Percentiles rank a stretch among this genome's conserved stretches.
These are phyloP conservation scores for Neurospora sublineolata DNA, from an alignment of 495 filamentous ascomycete species.

Conservation along the genomic window DNA sequence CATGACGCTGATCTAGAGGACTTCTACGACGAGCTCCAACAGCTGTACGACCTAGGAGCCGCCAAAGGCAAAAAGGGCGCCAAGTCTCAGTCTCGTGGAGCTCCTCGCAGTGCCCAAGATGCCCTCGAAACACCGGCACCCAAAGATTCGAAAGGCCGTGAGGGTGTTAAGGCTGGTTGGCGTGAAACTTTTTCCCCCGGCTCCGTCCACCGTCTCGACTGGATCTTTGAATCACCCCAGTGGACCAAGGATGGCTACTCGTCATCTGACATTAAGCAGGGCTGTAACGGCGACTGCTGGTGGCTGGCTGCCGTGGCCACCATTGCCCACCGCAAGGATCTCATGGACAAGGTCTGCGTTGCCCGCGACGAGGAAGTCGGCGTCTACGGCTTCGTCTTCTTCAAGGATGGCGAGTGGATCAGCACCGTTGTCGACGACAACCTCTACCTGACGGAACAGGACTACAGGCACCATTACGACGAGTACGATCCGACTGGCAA, in stretches of 20 bases:
- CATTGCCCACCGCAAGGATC: slow-evolving; percentile 52
- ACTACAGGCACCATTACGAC: slow-evolving; percentile 20
- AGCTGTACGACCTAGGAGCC: neutral
- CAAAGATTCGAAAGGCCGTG: slow-evolving; percentile 27
- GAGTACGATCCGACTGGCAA: slow-evolving; percentile 29
- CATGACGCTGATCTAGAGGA: neutral
- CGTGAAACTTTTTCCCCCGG: slow-evolving; percentile 10
- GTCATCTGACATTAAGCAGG: slow-evolving; percentile 37
- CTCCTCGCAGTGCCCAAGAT: slow-evolving; percentile 2
- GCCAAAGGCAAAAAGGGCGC: slow-evolving; percentile 15
- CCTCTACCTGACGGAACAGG: slow-evolving; percentile 11
- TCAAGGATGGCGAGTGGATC: slow-evolving; percentile 71
- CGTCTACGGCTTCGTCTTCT: slow-evolving; percentile 76
- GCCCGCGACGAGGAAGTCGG: slow-evolving; percentile 57
- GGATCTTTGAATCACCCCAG: slow-evolving; percentile 63
- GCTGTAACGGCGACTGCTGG: slow-evolving; percentile 60
- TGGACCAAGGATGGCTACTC: slow-evolving; percentile 64
- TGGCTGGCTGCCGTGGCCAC: slow-evolving; percentile 63
- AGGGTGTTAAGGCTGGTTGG: slow-evolving; percentile 3
- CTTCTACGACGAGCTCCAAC: neutral
- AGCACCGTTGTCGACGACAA: slow-evolving; percentile 57
- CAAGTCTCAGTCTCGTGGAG: neutral
- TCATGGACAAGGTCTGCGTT: slow-evolving; percentile 62
- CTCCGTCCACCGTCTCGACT: slow-evolving; percentile 26
- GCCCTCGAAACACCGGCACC: slow-evolving; percentile 1